phyloP scores from a whole-genome alignment of 129 eudicot species.

The Mikania micrantha region DNA sequence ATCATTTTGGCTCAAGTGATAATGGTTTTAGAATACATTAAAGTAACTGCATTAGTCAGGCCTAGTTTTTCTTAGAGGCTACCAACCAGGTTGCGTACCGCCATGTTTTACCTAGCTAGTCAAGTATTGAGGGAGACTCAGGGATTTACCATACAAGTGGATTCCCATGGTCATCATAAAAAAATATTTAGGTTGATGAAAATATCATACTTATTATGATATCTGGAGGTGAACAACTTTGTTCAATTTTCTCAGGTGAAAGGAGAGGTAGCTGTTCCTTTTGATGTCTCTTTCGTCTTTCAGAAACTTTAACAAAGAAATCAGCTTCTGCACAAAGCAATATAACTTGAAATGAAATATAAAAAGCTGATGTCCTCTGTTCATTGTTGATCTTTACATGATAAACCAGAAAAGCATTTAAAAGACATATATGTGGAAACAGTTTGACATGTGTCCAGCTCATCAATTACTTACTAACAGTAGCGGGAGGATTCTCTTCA shows the following conservation, averaged over 20 bases:
- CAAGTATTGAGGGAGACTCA: too few species aligned
- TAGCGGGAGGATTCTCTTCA: constrained; percentile 39
- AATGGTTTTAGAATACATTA: background rate
- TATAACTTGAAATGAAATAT: background rate
- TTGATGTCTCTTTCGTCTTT: constrained; percentile 38
- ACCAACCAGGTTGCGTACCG: too few species aligned
- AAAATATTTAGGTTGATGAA: background rate
- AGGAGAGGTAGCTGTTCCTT: constrained; percentile 28
- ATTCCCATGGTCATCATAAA: too few species aligned
- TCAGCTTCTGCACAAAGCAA: constrained; percentile 39
- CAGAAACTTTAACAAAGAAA: constrained; percentile 50
- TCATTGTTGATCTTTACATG: background rate
- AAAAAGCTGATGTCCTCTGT: background rate
- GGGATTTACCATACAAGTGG: too few species aligned
- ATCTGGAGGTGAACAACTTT: constrained; percentile 37
- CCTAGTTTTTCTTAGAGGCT: too few species aligned
- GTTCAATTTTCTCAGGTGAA: constrained; percentile 38
- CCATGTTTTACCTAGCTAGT: too few species aligned
- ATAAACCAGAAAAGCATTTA: constrained; percentile 6
- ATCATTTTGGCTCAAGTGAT: constrained; percentile 1
- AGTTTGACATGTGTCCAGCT: constrained; percentile 1
- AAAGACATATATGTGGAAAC: background rate
- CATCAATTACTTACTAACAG: constrained; percentile 47
- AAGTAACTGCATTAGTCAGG: too few species aligned
- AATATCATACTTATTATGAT: constrained; percentile 36